A percentile compares a stretch with the other conserved stretches of the same genome.
Conservation (phyloP, 441 rosid species). For the Mallotus japonicus region DNA sequence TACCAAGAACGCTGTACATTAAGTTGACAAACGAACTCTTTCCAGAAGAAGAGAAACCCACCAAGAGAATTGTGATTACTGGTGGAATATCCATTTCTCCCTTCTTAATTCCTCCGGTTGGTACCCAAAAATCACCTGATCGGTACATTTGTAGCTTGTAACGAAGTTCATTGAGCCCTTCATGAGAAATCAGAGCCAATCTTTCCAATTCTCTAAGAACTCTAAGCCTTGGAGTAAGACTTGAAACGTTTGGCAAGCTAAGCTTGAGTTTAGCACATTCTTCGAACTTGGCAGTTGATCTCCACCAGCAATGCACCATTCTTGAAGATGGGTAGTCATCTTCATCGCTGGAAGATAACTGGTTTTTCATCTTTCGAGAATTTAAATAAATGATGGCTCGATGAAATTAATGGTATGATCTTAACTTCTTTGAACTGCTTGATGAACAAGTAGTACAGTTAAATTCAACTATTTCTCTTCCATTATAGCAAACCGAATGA, state of each 20-base stretch:
- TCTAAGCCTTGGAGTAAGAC: conserved; percentile 44
- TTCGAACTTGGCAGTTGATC: conserved; percentile 42
- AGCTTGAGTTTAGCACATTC: conserved; percentile 34
- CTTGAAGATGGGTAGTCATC: conserved; percentile 33
- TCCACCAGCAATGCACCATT: conserved; percentile 47
- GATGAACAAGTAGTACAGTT: no score
- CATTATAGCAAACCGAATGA: not conserved
- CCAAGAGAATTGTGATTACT: conserved; percentile 46
- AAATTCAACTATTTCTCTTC: no score
- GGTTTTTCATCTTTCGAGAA: conserved; percentile 36
- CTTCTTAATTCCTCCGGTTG: conserved; percentile 50
- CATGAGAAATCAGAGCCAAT: conserved; percentile 44
- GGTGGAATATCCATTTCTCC: conserved; percentile 55
- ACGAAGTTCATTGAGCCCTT: conserved; percentile 53
- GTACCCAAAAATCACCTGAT: conserved; percentile 61
- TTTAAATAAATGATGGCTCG: not conserved
- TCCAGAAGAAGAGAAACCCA: conserved; percentile 55
- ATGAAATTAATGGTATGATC: not conserved
- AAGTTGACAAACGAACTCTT: conserved; percentile 59
- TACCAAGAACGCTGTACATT: conserved; percentile 59
- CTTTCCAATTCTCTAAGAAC: conserved; percentile 50
- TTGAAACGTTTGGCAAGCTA: conserved; percentile 33
- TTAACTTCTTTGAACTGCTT: not conserved
- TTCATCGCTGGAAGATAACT: conserved; percentile 28
- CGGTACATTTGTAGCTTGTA: conserved; percentile 46